Evolutionary conservation across 345 rosid genomes (phyloP).

Genomic region (Schrenkiella parvula): DNA sequence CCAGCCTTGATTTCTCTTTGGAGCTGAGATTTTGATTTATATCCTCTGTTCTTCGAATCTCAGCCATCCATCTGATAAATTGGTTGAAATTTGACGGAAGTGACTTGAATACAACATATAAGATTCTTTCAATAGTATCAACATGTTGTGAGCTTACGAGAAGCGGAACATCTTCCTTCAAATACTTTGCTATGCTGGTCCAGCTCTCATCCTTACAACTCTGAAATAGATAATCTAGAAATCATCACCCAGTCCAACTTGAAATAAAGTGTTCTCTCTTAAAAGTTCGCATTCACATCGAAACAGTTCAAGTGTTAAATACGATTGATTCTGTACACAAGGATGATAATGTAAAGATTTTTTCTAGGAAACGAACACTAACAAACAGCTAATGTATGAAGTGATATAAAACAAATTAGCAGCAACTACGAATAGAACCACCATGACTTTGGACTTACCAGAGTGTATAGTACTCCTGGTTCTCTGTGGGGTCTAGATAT

Average conservation of each 20-base stretch:
- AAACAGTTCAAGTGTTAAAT: not conserved
- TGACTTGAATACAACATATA: conserved; percentile 51
- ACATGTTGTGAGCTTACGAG: conserved; percentile 59
- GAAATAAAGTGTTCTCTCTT: not conserved
- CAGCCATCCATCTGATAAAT: conserved; percentile 84
- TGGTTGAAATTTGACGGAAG: conserved; percentile 66
- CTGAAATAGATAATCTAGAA: conserved; percentile 35
- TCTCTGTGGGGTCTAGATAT: conserved; percentile 70
- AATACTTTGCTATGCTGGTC: conserved; percentile 61
- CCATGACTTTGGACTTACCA: conserved; percentile 44
- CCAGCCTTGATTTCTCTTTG: conserved; percentile 71
- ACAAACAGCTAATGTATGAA: not conserved
- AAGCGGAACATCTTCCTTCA: conserved; percentile 75
- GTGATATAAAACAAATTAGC: not conserved
- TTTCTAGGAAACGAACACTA: not conserved
- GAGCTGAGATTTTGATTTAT: conserved; percentile 50
- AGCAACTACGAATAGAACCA: not conserved
- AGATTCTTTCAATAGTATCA: conserved; percentile 47
- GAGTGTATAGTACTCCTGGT: conserved; percentile 80
- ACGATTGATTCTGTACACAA: not conserved
- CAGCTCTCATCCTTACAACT: conserved; percentile 82
- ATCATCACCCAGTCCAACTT: conserved; percentile 8
- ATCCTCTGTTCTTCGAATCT: conserved; percentile 68
- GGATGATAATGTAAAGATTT: not conserved
- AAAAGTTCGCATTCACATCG: not conserved